Percentiles rank a stretch among this genome's conserved stretches.
These are phyloP conservation scores for Paecilomyces variotii DNA, from an alignment of 2,329 filamentous ascomycete species.

Conservation along the genomic window DNA sequence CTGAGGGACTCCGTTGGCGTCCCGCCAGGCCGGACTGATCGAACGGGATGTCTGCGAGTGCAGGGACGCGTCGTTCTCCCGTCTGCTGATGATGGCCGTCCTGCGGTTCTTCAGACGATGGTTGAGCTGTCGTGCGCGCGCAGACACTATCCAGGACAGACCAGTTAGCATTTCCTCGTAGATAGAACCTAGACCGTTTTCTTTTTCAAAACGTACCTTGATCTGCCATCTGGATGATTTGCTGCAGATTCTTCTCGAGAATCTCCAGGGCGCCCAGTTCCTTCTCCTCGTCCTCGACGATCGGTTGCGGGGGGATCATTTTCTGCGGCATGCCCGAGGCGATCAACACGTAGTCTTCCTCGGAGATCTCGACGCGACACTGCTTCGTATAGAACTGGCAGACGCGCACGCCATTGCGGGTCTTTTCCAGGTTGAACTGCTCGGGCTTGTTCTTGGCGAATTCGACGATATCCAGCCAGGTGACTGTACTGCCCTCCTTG, in stretches of 20 bases:
- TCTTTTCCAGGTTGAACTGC: constrained; percentile 66
- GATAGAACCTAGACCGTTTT: background rate
- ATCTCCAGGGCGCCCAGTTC: constrained; percentile 79
- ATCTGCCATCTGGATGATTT: constrained; percentile 73
- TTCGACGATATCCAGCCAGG: constrained; percentile 79
- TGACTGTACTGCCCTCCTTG: constrained; percentile 55
- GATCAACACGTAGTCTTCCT: constrained; percentile 81
- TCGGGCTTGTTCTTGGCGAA: constrained; percentile 73
- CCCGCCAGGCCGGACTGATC: constrained; percentile 30
- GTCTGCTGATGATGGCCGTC: constrained; percentile 61
- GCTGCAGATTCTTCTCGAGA: constrained; percentile 66
- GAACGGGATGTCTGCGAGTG: constrained; percentile 23
- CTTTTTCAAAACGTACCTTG: constrained; percentile 46
- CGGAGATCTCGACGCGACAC: constrained; percentile 72
- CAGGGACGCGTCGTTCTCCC: constrained; percentile 38
- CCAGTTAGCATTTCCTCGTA: background rate
- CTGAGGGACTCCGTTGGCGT: constrained; percentile 20
- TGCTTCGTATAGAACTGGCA: constrained; percentile 80
- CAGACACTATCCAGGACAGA: constrained; percentile 45
- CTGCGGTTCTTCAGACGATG: constrained; percentile 69
- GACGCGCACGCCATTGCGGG: constrained; percentile 59
- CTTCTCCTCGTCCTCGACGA: constrained; percentile 78
- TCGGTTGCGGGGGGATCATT: constrained; percentile 70
- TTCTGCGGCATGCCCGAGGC: constrained; percentile 75
- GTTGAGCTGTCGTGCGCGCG: constrained; percentile 67